Base-by-base conservation (phyloP, 805 yeast species). In the Yarrowia alimentaria region DNA sequence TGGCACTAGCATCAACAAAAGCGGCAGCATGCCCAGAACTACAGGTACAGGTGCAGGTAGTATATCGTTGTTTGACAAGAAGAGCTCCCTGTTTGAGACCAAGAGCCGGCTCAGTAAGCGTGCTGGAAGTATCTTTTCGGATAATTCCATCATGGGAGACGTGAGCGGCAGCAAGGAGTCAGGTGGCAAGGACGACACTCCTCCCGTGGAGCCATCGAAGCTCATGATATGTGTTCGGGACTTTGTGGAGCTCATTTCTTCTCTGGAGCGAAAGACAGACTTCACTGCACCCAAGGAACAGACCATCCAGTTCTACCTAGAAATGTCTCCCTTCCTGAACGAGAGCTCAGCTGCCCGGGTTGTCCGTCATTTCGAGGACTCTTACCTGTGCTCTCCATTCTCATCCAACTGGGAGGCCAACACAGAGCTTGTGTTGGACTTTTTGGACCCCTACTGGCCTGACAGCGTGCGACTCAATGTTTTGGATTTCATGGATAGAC, bases 321-420 rank as follows among this genome's bases (percentile, higher is more conserved):
- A 57, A 4, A 60, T 74, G 56, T 57, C 74, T 13, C 64, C 62
- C 3, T 61, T 62, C 43, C 56, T 79, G 20, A 65, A 72, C 9
- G 65, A 66, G 1, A 64, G 62, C 3, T 65, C 67, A 9, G 69
- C 74, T n/a, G 56, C 63, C 5, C 71, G 68, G 47, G 72, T 84
- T 3, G 61, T 83, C 20, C 63, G 68, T 3, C 73, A 67, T 56
- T 81, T 78, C 60, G 64, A 66, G 4, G 67, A 69, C 10, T 76
- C 77, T 48, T 72, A 74, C 49, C 59, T 73, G 22, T 83, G 90
- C 59, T 71, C 80, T 2, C 76, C 79, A 9, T 61, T 80, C 5
- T 64, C 74, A 22, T 67, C 73, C 0, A 62, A 70, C 7, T 83
- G 89, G 85, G 65, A 66, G 38, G 69, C 64, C 2, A 76, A 77